Base-by-base conservation (phyloP, 2,329 filamentous ascomycete species). In the Periconia digitata region DNA sequence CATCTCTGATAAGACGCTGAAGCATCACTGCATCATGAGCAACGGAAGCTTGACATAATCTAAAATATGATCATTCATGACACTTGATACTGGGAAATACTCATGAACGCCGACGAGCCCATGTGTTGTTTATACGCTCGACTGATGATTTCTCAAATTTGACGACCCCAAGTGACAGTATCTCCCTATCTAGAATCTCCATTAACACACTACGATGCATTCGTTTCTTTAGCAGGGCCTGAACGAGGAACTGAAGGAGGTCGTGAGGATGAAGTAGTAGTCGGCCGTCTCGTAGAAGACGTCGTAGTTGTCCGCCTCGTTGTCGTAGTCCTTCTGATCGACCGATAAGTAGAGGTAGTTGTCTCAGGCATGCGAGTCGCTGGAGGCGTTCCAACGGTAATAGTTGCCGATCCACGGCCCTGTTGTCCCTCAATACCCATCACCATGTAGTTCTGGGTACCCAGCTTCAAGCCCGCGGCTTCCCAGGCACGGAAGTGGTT, bases 401-500 rank as follows among this genome's bases (percentile, higher is more conserved):
- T 50, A 24, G 45, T 39, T 7, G 47, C 47, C 40, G 45, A 34
- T 10, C 43, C 43, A 27, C 39, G 29, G 3, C 47, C 43, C n/a
- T 46, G 43, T 34, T 46, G 38, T 7, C 47, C 47, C 27, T 50
- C 47, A 6, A 43, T 46, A 7, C 32, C 43, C 43, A 50, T 46
- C 6, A 50, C 47, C 43, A 46, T 50, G 49, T 66, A 64, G 50
- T 64, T 59, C 43, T 62, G 60, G 8, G 39, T 45, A 17, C 62
- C 63, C 6, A 66, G 38, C 21, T 61, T 63, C 46, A 66, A 39
- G 21, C 62, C 63, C 5, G 58, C 51, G 46, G 50, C 51, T 5
- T 49, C 46, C 62, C 63, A 67, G 5, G 61, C 63, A 40, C 64
- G 57, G 29, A 66, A 67, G 47, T 66, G 63, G 53, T 56, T 61